phyloP scores from a whole-genome alignment of 805 yeast genomes.

The Isabelozyma rhagii region DNA sequence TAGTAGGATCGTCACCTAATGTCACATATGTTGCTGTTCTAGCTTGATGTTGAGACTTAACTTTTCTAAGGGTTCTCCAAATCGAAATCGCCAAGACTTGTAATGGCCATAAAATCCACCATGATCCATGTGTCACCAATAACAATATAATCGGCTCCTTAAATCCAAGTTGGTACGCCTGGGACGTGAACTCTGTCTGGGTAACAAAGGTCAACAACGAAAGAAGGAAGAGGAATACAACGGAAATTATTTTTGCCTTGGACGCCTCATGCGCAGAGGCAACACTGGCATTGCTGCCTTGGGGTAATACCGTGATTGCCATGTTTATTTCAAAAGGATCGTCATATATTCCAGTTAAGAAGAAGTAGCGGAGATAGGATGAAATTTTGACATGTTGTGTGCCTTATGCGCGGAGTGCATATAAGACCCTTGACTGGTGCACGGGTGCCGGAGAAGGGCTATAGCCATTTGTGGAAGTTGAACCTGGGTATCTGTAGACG shows the following conservation, averaged over 20 bases:
- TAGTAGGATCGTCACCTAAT: conserved; percentile 2
- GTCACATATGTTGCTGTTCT: conserved; percentile 8
- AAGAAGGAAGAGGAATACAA: conserved; percentile 28
- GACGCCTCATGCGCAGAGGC: conserved; percentile 25
- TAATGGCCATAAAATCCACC: conserved; percentile 71
- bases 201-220: conserved; percentile 58
- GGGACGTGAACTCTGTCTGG: conserved; percentile 79
- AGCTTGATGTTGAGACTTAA: conserved; percentile 1
- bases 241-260: conserved; percentile 34
- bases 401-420: not conserved
- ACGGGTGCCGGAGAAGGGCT: not conserved
- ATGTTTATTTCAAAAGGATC: conserved; percentile 10
- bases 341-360: not conserved
- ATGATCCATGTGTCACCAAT: conserved; percentile 72
- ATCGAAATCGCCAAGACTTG: conserved; percentile 53
- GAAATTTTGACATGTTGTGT: not conserved
- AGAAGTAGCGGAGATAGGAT: not conserved
- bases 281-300: conserved; percentile 16
- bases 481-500: too few relatives aligned
- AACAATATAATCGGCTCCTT: conserved; percentile 67
- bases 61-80: conserved; percentile 38
- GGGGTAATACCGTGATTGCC: conserved; percentile 32
- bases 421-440: not conserved
- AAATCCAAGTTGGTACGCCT: conserved; percentile 56
- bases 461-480: not conserved